Evolutionary conservation across 1,284 basidiomycete genomes (phyloP).

Genomic region (Microbotryomycetes sp.): DNA sequence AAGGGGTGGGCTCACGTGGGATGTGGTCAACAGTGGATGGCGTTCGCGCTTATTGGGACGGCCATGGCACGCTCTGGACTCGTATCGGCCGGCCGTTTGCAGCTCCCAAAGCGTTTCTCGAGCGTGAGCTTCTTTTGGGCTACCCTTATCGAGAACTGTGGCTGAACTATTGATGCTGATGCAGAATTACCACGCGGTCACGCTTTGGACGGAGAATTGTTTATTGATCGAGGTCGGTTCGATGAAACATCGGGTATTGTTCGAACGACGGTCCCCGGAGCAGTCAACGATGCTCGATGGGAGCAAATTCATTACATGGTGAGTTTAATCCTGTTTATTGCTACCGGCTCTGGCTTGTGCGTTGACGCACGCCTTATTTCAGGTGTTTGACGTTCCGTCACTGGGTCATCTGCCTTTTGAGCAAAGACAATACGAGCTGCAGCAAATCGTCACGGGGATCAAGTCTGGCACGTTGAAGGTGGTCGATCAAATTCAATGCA

Average conservation of each 20-base stretch:
- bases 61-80: conserved; percentile 50
- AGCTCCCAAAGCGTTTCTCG: conserved; percentile 55
- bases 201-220: conserved; percentile 49
- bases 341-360: neutral
- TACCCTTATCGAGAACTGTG: neutral
- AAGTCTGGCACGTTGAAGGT: conserved; percentile 41
- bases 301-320: conserved; percentile 56
- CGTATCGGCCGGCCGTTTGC: conserved; percentile 56
- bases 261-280: conserved; percentile 42
- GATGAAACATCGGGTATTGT: conserved; percentile 56
- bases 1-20: neutral
- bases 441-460: conserved; percentile 18
- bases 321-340: no score
- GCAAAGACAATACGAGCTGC: conserved; percentile 49
- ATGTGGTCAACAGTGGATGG: conserved; percentile 40
- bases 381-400: conserved; percentile 63
- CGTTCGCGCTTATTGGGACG: conserved; percentile 54
- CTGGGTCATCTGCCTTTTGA: conserved; percentile 51
- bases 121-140: conserved; percentile 45
- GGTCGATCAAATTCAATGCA: conserved; percentile 51
- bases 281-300: conserved; percentile 46
- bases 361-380: neutral
- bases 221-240: conserved; percentile 54
- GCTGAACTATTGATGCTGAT: neutral
- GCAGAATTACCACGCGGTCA: conserved; percentile 54